Percentiles rank a stretch among this genome's conserved stretches.
Evolutionary conservation across 805 yeast species (phyloP).

Genomic region (Metschnikowia hibisci): DNA sequence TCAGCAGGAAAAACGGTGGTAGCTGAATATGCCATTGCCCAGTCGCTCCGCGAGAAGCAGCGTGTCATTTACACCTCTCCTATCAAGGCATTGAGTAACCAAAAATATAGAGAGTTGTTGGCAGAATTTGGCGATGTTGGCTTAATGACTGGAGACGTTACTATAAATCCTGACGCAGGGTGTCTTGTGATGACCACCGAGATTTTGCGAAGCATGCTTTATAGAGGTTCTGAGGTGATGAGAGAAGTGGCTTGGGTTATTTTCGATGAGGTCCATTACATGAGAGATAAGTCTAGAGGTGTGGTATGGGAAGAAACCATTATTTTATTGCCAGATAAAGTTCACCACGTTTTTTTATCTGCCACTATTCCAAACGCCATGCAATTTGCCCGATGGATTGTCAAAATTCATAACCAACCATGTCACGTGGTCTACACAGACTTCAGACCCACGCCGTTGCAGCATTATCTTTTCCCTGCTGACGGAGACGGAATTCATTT

Average conservation of each 20-base stretch:
- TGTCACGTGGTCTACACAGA: constrained; percentile 98
- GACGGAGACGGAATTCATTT: constrained; percentile 97
- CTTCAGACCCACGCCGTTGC: constrained; percentile 97
- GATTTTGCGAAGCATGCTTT: constrained; percentile 92
- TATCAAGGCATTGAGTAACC: constrained; percentile 90
- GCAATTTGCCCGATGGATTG: constrained; percentile 99
- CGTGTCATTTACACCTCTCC: constrained; percentile 95
- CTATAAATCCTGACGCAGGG: constrained; percentile 96
- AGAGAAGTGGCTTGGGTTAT: constrained; percentile 99
- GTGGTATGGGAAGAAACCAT: constrained; percentile 99
- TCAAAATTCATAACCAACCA: constrained; percentile 91
- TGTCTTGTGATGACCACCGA: constrained; percentile 99
- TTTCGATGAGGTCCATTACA: constrained; percentile 97
- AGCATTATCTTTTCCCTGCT: constrained; percentile 96
- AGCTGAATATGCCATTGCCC: constrained; percentile 96
- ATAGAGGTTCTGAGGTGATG: constrained; percentile 96
- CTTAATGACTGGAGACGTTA: constrained; percentile 98
- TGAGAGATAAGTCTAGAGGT: constrained; percentile 97
- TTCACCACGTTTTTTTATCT: constrained; percentile 86
- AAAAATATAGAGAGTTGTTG: constrained; percentile 84
- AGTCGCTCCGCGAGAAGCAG: constrained; percentile 84
- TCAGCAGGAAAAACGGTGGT: constrained; percentile 98
- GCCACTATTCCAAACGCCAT: constrained; percentile 97
- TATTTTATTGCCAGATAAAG: constrained; percentile 91
- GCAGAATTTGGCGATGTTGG: constrained; percentile 98